Conservation (phyloP, 2,329 filamentous ascomycete species). For the Cucurbitaria berberidis region DNA sequence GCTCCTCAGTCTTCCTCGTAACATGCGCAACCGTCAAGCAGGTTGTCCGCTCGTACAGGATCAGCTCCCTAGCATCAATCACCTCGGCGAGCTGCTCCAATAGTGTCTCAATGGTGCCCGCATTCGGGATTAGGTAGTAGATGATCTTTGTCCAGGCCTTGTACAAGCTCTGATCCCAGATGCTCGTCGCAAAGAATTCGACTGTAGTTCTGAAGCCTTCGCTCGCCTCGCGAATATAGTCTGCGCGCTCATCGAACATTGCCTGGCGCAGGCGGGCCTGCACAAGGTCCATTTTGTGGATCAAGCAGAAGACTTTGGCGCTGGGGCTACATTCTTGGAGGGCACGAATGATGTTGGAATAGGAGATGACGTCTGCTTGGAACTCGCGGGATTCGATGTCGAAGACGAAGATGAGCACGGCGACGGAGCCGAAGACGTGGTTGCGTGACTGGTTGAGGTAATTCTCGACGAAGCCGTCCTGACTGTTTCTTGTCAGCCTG, state of each 20-base stretch:
- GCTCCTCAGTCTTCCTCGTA: slow-evolving; percentile 73
- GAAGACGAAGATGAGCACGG: slow-evolving; percentile 98
- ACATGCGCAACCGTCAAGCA: slow-evolving; percentile 97
- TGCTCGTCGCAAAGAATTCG: slow-evolving; percentile 91
- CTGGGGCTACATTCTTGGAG: slow-evolving; percentile 81
- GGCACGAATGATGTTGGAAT: slow-evolving; percentile 87
- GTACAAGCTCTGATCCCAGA: slow-evolving; percentile 98
- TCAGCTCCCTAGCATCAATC: slow-evolving; percentile 90
- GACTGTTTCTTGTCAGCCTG: slow-evolving; percentile 58
- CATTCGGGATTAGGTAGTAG: slow-evolving; percentile 95
- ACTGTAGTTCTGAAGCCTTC: slow-evolving; percentile 68
- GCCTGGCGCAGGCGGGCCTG: slow-evolving; percentile 77
- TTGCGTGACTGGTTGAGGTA: slow-evolving; percentile 94
- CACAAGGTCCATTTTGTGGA: slow-evolving; percentile 99
- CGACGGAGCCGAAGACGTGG: slow-evolving; percentile 96
- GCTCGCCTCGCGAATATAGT: slow-evolving; percentile 77
- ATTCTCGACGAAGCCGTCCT: slow-evolving; percentile 98
- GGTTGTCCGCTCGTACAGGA: slow-evolving; percentile 93
- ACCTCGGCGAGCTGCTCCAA: slow-evolving; percentile 81
- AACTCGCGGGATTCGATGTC: slow-evolving; percentile 97
- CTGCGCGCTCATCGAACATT: slow-evolving; percentile 83
- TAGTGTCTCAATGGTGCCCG: slow-evolving; percentile 84
- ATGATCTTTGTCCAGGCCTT: slow-evolving; percentile 99
- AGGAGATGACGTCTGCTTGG: slow-evolving; percentile 89
- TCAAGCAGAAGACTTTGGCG: slow-evolving; percentile 89